Conservation (phyloP, 2,329 filamentous ascomycete genomes). For the Raffaelea arxii region DNA sequence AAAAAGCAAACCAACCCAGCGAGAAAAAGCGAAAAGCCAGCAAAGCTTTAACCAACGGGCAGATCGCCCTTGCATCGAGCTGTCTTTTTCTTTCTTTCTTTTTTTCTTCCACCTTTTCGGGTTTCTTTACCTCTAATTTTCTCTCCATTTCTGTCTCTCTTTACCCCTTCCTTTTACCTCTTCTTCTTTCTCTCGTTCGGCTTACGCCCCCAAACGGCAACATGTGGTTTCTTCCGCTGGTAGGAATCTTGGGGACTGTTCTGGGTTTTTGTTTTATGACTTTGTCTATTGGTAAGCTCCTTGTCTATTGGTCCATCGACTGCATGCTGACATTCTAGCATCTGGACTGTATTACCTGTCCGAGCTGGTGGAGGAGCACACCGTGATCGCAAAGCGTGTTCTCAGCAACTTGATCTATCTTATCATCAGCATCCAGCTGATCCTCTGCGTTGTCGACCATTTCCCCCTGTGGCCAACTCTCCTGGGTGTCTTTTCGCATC, state of each 20-base stretch:
- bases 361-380: constrained; percentile 96
- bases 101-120: too few species aligned
- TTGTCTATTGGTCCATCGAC: background rate
- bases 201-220: constrained; percentile 19
- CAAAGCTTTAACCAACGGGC: background rate
- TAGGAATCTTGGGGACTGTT: constrained; percentile 81
- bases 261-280: constrained; percentile 92
- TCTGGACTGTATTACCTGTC: constrained; percentile 98
- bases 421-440: constrained; percentile 62
- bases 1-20: background rate
- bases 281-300: constrained; percentile 67
- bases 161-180: background rate
- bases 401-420: constrained; percentile 76
- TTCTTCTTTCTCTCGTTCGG: background rate
- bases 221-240: constrained; percentile 93
- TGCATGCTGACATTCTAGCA: constrained; percentile 38
- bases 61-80: too few species aligned
- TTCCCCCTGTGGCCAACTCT: constrained; percentile 68
- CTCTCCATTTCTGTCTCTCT: background rate
- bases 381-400: constrained; percentile 81
- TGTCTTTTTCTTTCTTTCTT: background rate
- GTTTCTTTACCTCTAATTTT: background rate
- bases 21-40: too few species aligned
- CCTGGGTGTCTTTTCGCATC: constrained; percentile 70
- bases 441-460: constrained; percentile 73